A percentile compares a stretch with the other conserved stretches of the same genome.
Evolutionary conservation across 2,329 filamentous ascomycete genomes (phyloP).

Genomic region (Aphanocladium album): DNA sequence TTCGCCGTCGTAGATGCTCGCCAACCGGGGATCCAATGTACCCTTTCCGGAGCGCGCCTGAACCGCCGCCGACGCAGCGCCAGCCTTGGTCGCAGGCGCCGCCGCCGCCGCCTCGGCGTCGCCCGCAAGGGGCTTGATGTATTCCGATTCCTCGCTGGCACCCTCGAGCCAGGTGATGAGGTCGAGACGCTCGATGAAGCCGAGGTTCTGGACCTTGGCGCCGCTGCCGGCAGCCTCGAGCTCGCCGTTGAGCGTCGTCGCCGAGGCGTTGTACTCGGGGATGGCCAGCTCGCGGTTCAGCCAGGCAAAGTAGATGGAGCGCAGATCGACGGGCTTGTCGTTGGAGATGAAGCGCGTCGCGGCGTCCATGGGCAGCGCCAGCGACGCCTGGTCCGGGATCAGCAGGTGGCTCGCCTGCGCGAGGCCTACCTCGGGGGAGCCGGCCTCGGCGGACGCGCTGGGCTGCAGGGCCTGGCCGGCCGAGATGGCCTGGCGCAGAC

Average conservation of each 20-base stretch:
- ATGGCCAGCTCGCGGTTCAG: conserved; percentile 85
- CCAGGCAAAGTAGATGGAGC: conserved; percentile 96
- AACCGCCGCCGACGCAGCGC: conserved; percentile 32
- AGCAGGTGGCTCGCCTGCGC: conserved; percentile 73
- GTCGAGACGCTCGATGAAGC: conserved; percentile 87
- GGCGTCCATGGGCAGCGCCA: conserved; percentile 61
- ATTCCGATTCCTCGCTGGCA: conserved; percentile 84
- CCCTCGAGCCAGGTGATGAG: conserved; percentile 91
- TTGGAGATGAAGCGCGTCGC: conserved; percentile 85
- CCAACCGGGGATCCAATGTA: conserved; percentile 71
- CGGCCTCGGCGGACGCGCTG: conserved; percentile 62
- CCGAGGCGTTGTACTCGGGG: conserved; percentile 83
- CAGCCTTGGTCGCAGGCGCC: conserved; percentile 33
- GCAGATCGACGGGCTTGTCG: conserved; percentile 71
- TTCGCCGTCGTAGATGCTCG: conserved; percentile 88
- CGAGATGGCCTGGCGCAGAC: conserved; percentile 79
- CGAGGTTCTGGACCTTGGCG: conserved; percentile 71
- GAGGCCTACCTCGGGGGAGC: conserved; percentile 58
- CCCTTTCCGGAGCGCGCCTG: conserved; percentile 56
- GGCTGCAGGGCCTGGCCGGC: conserved; percentile 65
- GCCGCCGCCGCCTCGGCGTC: conserved; percentile 36
- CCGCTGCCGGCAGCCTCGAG: conserved; percentile 57
- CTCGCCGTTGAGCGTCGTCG: conserved; percentile 74
- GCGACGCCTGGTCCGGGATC: conserved; percentile 56
- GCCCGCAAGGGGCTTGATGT: conserved; percentile 77